Evolutionary conservation across 148 eudicot species (phyloP).

Genomic region (Selenicereus undatus): DNA sequence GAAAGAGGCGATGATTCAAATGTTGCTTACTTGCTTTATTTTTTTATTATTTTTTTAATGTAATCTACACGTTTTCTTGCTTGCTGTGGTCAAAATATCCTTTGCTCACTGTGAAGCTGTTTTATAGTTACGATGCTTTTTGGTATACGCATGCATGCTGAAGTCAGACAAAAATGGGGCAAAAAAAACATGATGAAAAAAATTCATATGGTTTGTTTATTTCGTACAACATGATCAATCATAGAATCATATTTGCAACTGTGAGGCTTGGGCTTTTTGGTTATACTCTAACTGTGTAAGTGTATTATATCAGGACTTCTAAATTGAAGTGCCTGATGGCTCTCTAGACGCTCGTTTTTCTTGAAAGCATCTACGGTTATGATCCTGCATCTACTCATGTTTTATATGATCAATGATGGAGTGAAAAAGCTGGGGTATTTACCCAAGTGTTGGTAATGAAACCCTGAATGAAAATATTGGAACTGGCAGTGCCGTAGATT

Average conservation of each 20-base stretch:
- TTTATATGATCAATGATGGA: not conserved
- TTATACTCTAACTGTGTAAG: no score
- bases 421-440: not conserved
- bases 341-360: not conserved
- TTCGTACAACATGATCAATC: not conserved
- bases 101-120: not conserved
- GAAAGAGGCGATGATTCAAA: slow-evolving; percentile 29
- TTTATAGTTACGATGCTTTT: not conserved
- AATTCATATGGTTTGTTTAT: not conserved
- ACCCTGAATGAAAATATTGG: not conserved
- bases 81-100: not conserved
- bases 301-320: not conserved
- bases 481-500: not conserved
- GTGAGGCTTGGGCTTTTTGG: not conserved
- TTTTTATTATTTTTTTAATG: not conserved
- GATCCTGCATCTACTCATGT: not conserved
- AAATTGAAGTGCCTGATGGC: not conserved
- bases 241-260: not conserved
- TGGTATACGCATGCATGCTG: not conserved
- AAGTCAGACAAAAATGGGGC: not conserved
- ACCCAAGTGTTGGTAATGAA: not conserved
- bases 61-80: not conserved
- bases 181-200: not conserved
- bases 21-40: slow-evolving; percentile 17
- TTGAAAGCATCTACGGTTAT: slow-evolving; percentile 3